phyloP scores from a whole-genome alignment of 306 rosid species.

The Castanospermum australe region DNA sequence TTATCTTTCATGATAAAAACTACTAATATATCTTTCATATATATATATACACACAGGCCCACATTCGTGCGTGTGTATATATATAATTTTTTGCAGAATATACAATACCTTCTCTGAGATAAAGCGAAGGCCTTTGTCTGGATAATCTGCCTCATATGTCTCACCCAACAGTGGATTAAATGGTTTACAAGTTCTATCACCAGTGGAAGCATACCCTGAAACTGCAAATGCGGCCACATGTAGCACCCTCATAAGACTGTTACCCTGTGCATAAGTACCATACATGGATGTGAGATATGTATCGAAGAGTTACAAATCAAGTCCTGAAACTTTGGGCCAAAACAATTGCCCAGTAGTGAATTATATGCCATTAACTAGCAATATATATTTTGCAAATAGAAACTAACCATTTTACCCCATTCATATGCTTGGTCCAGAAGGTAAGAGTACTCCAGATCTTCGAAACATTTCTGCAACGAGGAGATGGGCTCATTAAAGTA shows the following conservation, averaged over 20 bases:
- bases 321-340: not conserved
- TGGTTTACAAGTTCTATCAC: conserved; percentile 89
- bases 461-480: conserved; percentile 83
- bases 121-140: conserved; percentile 83
- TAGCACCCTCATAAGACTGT: conserved; percentile 72
- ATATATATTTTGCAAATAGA: not conserved
- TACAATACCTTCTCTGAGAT: conserved; percentile 83
- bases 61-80: no score
- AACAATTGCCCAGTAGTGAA: not conserved
- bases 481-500: conserved; percentile 94
- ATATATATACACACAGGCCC: no score
- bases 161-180: conserved; percentile 94
- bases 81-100: not conserved
- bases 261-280: conserved; percentile 57
- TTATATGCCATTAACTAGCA: not conserved
- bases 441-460: conserved; percentile 82
- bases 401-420: conserved; percentile 82
- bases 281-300: conserved; percentile 2
- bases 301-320: not conserved
- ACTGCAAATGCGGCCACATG: conserved; percentile 95
- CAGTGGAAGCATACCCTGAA: conserved; percentile 88
- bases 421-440: conserved; percentile 83
- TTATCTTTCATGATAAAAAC: no score
- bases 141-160: conserved; percentile 93
- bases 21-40: no score